phyloP scores from a whole-genome alignment of 257 asterid species.

The Gentiana macrophylla region DNA sequence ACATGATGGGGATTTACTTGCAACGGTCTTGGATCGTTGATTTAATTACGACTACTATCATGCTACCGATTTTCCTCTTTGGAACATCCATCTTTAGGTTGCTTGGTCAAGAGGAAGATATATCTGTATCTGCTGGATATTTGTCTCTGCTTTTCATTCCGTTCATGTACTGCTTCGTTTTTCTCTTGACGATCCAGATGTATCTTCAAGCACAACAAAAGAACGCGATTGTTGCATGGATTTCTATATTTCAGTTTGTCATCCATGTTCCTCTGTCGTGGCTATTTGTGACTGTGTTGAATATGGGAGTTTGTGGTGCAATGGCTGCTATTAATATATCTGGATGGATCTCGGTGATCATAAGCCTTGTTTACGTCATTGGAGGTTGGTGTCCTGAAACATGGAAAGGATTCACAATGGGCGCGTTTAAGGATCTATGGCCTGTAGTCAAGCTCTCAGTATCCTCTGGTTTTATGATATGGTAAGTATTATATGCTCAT shows the following conservation, averaged over 20 bases:
- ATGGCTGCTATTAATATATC: constrained; percentile 65
- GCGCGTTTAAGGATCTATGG: constrained; percentile 55
- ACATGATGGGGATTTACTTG: constrained; percentile 91
- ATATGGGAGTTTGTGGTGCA: constrained; percentile 66
- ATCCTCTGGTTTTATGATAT: constrained; percentile 77
- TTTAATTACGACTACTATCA: constrained; percentile 40
- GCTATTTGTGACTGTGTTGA: constrained; percentile 38
- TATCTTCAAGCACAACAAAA: constrained; percentile 88
- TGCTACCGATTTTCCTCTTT: constrained; percentile 59
- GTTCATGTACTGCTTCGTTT: constrained; percentile 31
- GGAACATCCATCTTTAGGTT: constrained; percentile 52
- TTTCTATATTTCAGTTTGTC: constrained; percentile 37
- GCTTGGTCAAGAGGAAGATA: constrained; percentile 45
- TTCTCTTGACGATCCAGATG: constrained; percentile 69
- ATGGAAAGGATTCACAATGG: constrained; percentile 64
- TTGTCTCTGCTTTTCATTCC: constrained; percentile 67
- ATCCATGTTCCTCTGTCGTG: constrained; percentile 71
- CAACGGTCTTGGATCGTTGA: constrained; percentile 92
- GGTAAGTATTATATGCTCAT: constrained; percentile 30
- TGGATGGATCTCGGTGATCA: constrained; percentile 48
- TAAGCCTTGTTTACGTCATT: constrained; percentile 58
- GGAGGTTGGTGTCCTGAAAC: constrained; percentile 86
- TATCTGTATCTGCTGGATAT: constrained; percentile 54
- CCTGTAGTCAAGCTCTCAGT: constrained; percentile 82
- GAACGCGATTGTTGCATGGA: constrained; percentile 63